Evolutionary conservation across 2,329 filamentous ascomycete species (phyloP), one percentile per base, ranked within the genome.

Genomic region (Fusarium piperis): DNA sequence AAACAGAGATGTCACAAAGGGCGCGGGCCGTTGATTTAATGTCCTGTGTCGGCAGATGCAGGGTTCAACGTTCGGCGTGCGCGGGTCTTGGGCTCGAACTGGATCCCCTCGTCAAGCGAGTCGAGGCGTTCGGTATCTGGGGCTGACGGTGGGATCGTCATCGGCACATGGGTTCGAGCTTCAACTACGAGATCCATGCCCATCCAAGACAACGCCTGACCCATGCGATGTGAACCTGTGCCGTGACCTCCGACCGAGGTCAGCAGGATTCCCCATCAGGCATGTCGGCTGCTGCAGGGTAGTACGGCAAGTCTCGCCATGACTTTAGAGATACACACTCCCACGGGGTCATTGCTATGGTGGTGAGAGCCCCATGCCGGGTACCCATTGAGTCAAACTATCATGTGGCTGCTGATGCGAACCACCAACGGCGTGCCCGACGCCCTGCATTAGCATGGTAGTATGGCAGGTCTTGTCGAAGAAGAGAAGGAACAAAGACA

Each of bases 231-330:
- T 20, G 39, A 44, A 20, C 9, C 20, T 55, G 70, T 68, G 66
- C 64, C 74, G 74, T 76, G 74, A 76, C 74, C 66, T 69, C 62
- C 59, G 61, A 51, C 23, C 26, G 46, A 38, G 65, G 74, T 76
- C 74, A 76, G 74, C 74, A 70, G 74, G 70, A 64, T 65, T 53
- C 68, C 60, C 67, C 70, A 71, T 63, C 39, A 62, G 64, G 56
- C 41, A 41, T 23, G 10, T 46, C 18, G 53, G 59, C 57, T 52
- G 16, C 52, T 62, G 52, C 59, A 69, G 39, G 59, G 38, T n/a
- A 70, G 57, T 57, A 64, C 46, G 66, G 63, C 36, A 67, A 67
- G 62, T 71, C 62, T 68, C 57, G 16, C 57, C 48, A 62, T 64
- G 63, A 68, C 70, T 59, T 65, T 18, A 36, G n/a, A 65, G 44